Evolutionary conservation across 179 eudicot species (phyloP).

Genomic region (Carnegiea gigantea): DNA sequence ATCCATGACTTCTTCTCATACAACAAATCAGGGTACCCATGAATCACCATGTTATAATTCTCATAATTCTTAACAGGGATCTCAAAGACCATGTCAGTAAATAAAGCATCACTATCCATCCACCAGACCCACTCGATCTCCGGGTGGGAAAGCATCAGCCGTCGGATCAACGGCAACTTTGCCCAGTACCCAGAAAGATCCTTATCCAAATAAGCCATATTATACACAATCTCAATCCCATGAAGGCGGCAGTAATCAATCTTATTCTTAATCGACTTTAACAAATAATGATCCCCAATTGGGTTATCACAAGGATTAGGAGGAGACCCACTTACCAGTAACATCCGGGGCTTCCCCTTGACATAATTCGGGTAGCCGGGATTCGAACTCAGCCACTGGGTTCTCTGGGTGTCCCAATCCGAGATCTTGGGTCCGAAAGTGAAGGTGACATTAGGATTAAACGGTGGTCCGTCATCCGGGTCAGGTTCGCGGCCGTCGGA

Average conservation of each 20-base stretch:
- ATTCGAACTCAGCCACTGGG: constrained; percentile 17
- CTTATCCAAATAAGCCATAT: constrained; percentile 28
- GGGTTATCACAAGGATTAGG: constrained; percentile 37
- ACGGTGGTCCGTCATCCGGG: constrained; percentile 21
- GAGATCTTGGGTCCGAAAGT: constrained; percentile 30
- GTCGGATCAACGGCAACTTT: constrained; percentile 30
- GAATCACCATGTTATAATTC: constrained; percentile 25
- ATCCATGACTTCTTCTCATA: constrained; percentile 33
- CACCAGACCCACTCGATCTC: constrained; percentile 34
- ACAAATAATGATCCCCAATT: constrained; percentile 33
- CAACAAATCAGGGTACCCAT: constrained; percentile 29
- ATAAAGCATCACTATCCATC: constrained; percentile 38
- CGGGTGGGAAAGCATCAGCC: constrained; percentile 26
- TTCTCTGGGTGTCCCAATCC: constrained; percentile 23
- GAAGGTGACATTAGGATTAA: constrained; percentile 39
- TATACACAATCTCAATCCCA: constrained; percentile 31
- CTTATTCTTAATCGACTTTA: constrained; percentile 33
- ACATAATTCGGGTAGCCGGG: constrained; percentile 18
- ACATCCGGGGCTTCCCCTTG: constrained; percentile 21
- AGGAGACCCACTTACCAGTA: constrained; percentile 29
- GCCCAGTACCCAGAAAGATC: constrained; percentile 36
- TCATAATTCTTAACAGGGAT: constrained; percentile 23
- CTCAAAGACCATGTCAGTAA: constrained; percentile 35
- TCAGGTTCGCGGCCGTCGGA: constrained; percentile 43
- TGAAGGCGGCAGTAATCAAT: constrained; percentile 34